phyloP scores from a whole-genome alignment of 1,139 yeast species.

The Entelexis sorbosivorans region DNA sequence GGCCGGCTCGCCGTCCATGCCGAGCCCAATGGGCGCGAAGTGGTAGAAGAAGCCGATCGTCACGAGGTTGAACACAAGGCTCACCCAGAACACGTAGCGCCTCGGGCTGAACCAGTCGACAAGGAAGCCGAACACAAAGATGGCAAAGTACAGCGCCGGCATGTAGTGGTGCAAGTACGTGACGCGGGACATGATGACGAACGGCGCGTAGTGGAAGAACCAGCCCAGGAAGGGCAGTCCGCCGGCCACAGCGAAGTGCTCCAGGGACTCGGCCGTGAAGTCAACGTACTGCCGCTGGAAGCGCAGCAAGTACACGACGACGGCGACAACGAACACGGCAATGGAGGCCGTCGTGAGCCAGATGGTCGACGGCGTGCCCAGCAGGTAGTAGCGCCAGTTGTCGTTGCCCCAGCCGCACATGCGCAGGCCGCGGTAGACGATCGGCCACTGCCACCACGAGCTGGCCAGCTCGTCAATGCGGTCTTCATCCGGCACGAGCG shows the following conservation, averaged over 20 bases:
- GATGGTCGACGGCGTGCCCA: conserved; percentile 89
- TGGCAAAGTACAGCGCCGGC: conserved; percentile 93
- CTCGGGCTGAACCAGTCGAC: conserved; percentile 49
- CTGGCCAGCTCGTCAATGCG: conserved; percentile 89
- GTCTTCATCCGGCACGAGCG: conserved; percentile 83
- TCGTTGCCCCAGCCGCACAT: conserved; percentile 90
- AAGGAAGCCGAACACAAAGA: conserved; percentile 66
- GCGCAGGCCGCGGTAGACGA: conserved; percentile 81
- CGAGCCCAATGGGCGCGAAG: conserved; percentile 72
- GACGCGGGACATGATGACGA: conserved; percentile 91
- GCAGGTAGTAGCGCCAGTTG: conserved; percentile 68
- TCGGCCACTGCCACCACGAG: conserved; percentile 97
- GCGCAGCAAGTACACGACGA: conserved; percentile 54
- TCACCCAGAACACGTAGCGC: conserved; percentile 27
- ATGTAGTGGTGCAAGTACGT: conserved; percentile 94
- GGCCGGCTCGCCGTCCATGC: conserved; percentile 72
- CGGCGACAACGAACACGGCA: conserved; percentile 46
- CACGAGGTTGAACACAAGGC: conserved; percentile 39
- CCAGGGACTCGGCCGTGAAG: conserved; percentile 38
- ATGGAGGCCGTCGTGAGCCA: conserved; percentile 81
- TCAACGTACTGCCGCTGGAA: conserved; percentile 89
- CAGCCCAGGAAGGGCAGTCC: conserved; percentile 85
- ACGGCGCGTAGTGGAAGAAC: conserved; percentile 87
- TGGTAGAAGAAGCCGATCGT: conserved; percentile 60
- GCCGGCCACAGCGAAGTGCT: conserved; percentile 64